Percentiles rank a stretch among this genome's conserved stretches.
Conservation (phyloP, 805 yeast genomes). For the Priceomyces castillae region DNA sequence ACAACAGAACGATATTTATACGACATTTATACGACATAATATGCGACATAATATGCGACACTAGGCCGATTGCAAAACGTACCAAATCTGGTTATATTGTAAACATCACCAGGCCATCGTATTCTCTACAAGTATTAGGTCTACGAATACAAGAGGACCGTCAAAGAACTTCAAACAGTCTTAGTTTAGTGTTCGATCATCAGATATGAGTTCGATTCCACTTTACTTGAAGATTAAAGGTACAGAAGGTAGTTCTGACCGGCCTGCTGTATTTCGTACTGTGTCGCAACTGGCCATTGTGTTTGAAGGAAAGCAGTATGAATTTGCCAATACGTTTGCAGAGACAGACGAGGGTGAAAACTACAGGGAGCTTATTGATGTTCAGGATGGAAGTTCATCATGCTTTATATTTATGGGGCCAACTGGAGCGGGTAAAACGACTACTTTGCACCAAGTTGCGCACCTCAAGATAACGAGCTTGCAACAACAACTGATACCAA, state of each 20-base stretch:
- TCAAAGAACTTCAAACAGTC: neutral
- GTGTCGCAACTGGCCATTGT: slow-evolving; percentile 14
- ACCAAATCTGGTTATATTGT: slow-evolving; percentile 3
- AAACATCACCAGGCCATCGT: slow-evolving; percentile 2
- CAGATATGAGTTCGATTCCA: slow-evolving; percentile 16
- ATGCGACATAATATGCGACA: neutral
- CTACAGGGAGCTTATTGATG: slow-evolving; percentile 10
- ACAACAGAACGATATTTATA: too few relatives aligned
- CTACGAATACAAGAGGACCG: neutral
- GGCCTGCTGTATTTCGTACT: slow-evolving; percentile 10
- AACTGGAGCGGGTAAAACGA: slow-evolving; percentile 33
- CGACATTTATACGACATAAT: neutral
- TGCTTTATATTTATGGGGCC: slow-evolving; percentile 25
- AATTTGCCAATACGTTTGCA: slow-evolving; percentile 20
- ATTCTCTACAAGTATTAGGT: neutral
- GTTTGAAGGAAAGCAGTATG: slow-evolving; percentile 19
- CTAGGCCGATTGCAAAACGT: slow-evolving; percentile 1
- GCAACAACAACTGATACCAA: slow-evolving; percentile 4
- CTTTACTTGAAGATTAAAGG: slow-evolving; percentile 26
- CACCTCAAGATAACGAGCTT: slow-evolving; percentile 11
- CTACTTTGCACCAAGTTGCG: slow-evolving; percentile 21
- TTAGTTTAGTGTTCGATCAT: neutral
- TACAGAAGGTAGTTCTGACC: slow-evolving; percentile 2
- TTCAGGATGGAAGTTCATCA: slow-evolving; percentile 3
- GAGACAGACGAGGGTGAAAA: slow-evolving; percentile 2